Evolutionary conservation across 352 stramenopile species (phyloP), one percentile per base, ranked within the genome.

Genomic region (Albugo candida): DNA sequence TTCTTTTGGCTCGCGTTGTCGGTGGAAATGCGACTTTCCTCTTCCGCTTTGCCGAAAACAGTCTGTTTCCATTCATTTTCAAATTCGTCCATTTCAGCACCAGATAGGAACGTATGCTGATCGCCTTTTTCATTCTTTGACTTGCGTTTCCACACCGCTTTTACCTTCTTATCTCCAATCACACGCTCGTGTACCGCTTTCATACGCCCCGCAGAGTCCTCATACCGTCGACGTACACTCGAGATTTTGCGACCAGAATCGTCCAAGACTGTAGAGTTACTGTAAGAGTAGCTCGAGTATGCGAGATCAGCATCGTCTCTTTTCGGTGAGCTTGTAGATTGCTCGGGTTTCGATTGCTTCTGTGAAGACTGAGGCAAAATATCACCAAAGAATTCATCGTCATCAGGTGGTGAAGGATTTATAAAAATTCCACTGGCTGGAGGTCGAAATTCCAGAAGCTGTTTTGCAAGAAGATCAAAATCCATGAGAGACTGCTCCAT

Each of bases 401-500:
- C 59, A 4, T 64, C 24, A 8, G 49, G n/a, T 57, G 40, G 34
- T 50, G 51, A 27, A 64, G 36, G 14, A 48, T 49, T 10, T 48
- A 50, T 34, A 52, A 18, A 41, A 13, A 21, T 17, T 27, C n/a
- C 43, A 18, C 4, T 20, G 16, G 43, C 16, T 17, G 17, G 38
- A 43, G 17, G 38, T 24, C 38, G 17, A 19, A 43, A 24, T 10
- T 24, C 43, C 16, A 75, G 56, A 36, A 65, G 56, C 42, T 54
- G 56, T 10, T 35, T 48, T 31, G 61, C 48, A 49, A 67, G 59
- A 16, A 54, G 36, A 17, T 81, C 68, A 20, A 72, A 47, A 11
- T 81, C 65, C 68, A 78, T 70, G 34, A 84, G 59, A 14, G 72
- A 84, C 48, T 81, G 69, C 58, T 84, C 72, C 35, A 82, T 37